These are phyloP conservation scores for Daldinia concentrica DNA, from an alignment of 495 filamentous ascomycete genomes.

Conservation along the genomic window DNA sequence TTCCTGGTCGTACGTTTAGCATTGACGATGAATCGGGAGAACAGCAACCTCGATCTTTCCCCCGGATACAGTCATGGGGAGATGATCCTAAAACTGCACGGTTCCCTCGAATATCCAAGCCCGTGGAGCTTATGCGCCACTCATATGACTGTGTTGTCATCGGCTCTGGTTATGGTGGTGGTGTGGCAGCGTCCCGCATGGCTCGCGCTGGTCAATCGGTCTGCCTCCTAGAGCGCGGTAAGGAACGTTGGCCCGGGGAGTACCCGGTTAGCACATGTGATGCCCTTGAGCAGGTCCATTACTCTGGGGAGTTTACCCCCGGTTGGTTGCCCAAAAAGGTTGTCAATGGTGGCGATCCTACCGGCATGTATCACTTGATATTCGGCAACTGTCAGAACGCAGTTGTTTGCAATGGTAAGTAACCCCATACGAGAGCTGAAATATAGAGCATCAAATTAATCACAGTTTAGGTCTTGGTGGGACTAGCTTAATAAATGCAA, in stretches of 20 bases:
- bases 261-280: constrained; percentile 62
- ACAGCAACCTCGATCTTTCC: constrained; percentile 50
- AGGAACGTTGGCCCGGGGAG: constrained; percentile 72
- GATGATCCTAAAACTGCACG: constrained; percentile 51
- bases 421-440: not conserved
- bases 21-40: constrained; percentile 44
- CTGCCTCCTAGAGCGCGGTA: constrained; percentile 69
- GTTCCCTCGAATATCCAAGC: constrained; percentile 64
- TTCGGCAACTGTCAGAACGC: constrained; percentile 73
- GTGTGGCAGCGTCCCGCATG: constrained; percentile 72
- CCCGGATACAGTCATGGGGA: constrained; percentile 52
- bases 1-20: not conserved
- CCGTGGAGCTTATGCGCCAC: constrained; percentile 64
- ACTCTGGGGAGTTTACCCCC: constrained; percentile 64
- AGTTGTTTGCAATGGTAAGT: constrained; percentile 69
- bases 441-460: not conserved
- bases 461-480: constrained; percentile 64
- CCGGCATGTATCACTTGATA: constrained; percentile 70
- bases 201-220: constrained; percentile 68
- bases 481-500: constrained; percentile 72
- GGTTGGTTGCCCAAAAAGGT: constrained; percentile 48
- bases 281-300: constrained; percentile 59
- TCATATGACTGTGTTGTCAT: constrained; percentile 73
- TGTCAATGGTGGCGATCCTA: constrained; percentile 62
- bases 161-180: constrained; percentile 74